A percentile compares a stretch with the other conserved stretches of the same genome.
phyloP scores from a whole-genome alignment of 1,284 basidiomycete species.

The Boletus smithii region DNA sequence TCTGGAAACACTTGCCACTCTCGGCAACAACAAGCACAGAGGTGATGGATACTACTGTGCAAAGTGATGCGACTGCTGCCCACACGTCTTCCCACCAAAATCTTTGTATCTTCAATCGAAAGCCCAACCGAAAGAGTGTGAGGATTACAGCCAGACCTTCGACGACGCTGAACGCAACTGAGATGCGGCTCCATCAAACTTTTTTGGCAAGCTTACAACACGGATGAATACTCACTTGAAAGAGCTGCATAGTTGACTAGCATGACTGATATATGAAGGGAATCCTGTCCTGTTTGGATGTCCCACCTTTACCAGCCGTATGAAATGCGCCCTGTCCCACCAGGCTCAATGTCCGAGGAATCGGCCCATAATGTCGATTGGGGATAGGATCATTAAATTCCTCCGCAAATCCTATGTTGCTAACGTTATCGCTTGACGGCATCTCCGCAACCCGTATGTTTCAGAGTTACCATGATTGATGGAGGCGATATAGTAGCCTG shows the following conservation, averaged over 20 bases:
- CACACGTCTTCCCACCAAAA: conserved; percentile 28
- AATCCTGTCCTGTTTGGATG: no score
- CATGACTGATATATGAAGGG: no score
- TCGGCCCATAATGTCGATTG: no score
- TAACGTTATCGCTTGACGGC: no score
- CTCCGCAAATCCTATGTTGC: no score
- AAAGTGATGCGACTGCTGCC: conserved; percentile 11
- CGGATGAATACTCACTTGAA: conserved; percentile 4
- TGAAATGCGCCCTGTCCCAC: not conserved
- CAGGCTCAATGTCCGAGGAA: no score
- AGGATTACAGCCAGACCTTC: conserved; percentile 6
- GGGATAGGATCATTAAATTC: no score
- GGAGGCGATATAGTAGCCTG: no score
- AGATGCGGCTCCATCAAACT: not conserved
- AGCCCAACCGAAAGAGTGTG: conserved; percentile 17
- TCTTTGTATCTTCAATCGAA: conserved; percentile 15
- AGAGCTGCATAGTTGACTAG: conserved; percentile 3
- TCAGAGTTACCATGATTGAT: no score
- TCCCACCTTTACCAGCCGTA: not conserved
- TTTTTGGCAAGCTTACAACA: not conserved
- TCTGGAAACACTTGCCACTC: conserved; percentile 5
- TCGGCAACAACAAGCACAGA: not conserved
- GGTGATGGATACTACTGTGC: not conserved
- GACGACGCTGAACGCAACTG: conserved; percentile 9
- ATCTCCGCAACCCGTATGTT: no score